Base-by-base conservation (phyloP, 2,329 filamentous ascomycete genomes). In the Claviceps capensis region DNA sequence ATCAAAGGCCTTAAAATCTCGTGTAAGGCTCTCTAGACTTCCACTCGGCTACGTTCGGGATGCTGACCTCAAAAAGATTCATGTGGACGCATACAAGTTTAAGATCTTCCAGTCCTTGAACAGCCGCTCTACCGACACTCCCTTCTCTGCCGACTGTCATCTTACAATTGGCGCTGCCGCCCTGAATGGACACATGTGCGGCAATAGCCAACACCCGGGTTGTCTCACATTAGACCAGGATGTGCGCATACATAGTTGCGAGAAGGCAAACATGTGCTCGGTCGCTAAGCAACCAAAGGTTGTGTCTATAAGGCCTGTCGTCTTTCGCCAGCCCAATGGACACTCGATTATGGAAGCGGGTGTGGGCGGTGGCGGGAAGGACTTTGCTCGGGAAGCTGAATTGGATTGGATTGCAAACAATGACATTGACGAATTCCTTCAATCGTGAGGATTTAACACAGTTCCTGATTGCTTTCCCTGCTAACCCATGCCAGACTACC, bases 191-290 rank as follows among this genome's bases (percentile, higher is more conserved):
- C 91, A 85, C 61, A 74, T 77, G 51, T 82, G 85, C 49, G 90
- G 86, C 2, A 95, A 96, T 59, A 74, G 73, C 1, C 68, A 73
- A 13, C 78, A 86, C 36, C 65, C 74, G 0, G 89, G 89, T 2
- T 93, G 85, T 60, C 69, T 96, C 26, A 94, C 86, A 0, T 69
- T 70, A 0, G 72, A 83, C 23, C 65, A 76, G 23, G 69, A 71
- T 19, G 81, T 79, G 0, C 79, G 85, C 2, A 72, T 97, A 6
- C 91, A 97, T 65, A 94, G 88, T 61, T 96, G 91, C 59, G 89
- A 95, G 61, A 83, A 80, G 56, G 86, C 82, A 0, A 79, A 77
- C 54, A 73, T 75, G 22, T 88, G 85, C 58, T 61, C 69, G 0
- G 68, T 74, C 0, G 72, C 69, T 47, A 63, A 62, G 58, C 72